phyloP scores from a whole-genome alignment of 768 basidiomycete species.

The Amanita inopinata region DNA sequence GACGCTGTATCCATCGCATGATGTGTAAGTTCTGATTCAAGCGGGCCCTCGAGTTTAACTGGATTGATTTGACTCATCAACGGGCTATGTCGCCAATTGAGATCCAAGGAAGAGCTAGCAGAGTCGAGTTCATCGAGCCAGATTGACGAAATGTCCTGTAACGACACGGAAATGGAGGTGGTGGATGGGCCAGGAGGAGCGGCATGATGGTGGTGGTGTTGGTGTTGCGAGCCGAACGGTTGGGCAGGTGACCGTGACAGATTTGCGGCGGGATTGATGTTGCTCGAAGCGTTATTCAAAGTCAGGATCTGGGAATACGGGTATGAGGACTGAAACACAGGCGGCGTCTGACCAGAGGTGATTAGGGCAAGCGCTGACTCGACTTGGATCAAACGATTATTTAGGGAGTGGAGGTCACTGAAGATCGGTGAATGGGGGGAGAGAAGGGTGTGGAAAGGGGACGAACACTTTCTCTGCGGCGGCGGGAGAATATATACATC shows the following conservation, averaged over 20 bases:
- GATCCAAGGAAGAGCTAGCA: not conserved
- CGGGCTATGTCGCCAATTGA: not conserved
- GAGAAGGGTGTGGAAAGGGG: constrained; percentile 7
- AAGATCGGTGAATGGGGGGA: constrained; percentile 4
- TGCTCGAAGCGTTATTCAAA: constrained; percentile 1
- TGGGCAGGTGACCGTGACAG: too few species aligned
- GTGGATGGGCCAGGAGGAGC: constrained; percentile 24
- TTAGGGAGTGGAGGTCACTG: constrained; percentile 74
- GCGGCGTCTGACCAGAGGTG: constrained; percentile 27
- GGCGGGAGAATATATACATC: constrained; percentile 72
- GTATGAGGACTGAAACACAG: constrained; percentile 28
- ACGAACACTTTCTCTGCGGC: constrained; percentile 80
- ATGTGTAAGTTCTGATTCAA: constrained; percentile 13
- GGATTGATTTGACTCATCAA: not conserved
- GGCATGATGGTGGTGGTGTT: constrained; percentile 21
- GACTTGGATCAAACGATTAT: constrained; percentile 67
- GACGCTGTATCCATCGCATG: not conserved
- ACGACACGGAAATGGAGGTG: constrained; percentile 37
- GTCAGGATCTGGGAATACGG: constrained; percentile 17
- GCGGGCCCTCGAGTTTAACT: constrained; percentile 19
- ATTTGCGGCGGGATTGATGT: constrained; percentile 6
- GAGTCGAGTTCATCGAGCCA: constrained; percentile 52
- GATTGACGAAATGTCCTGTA: constrained; percentile 48
- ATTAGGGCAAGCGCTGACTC: constrained; percentile 51
- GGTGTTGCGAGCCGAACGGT: constrained; percentile 11